phyloP scores from a whole-genome alignment of 768 basidiomycete species.

The Suillus variegatus region DNA sequence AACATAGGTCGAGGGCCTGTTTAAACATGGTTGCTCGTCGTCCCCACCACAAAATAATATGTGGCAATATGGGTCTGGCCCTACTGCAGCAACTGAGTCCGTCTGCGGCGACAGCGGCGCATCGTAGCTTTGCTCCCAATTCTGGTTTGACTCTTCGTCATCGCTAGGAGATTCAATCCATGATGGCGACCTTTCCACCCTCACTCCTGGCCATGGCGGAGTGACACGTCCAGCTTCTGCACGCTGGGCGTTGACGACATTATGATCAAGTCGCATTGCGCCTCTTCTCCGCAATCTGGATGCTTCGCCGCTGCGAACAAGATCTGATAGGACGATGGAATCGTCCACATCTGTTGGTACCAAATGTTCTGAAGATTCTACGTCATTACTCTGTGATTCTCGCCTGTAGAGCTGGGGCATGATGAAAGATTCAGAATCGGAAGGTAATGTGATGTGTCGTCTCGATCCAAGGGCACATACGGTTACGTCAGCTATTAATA shows the following conservation, averaged over 20 bases:
- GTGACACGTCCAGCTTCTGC: slow-evolving; percentile 25
- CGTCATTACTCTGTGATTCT: slow-evolving; percentile 10
- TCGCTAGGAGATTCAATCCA: slow-evolving; percentile 34
- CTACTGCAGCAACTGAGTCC: slow-evolving; percentile 17
- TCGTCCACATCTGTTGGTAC: slow-evolving; percentile 58
- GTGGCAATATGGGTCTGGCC: slow-evolving; percentile 28
- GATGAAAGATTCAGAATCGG: slow-evolving; percentile 6
- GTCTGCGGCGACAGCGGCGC: slow-evolving; percentile 26
- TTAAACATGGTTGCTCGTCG: slow-evolving; percentile 11
- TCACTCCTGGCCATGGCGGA: slow-evolving; percentile 22
- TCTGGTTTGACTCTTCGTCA: slow-evolving; percentile 33
- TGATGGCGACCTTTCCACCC: slow-evolving; percentile 30
- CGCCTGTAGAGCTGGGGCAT: slow-evolving; percentile 35
- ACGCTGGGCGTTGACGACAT: slow-evolving; percentile 28
- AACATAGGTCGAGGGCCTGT: slow-evolving; percentile 22
- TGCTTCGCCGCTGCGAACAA: slow-evolving; percentile 73
- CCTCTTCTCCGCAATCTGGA: slow-evolving; percentile 74
- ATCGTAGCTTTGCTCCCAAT: slow-evolving; percentile 37
- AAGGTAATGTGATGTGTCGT: slow-evolving; percentile 29
- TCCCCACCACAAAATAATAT: slow-evolving; percentile 47
- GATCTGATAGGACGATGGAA: slow-evolving; percentile 70
- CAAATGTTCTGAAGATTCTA: slow-evolving; percentile 18
- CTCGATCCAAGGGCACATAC: slow-evolving; percentile 3
- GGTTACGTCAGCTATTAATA: slow-evolving; percentile 9
- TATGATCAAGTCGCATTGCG: slow-evolving; percentile 64